Evolutionary conservation across 2,329 filamentous ascomycete species (phyloP).

Genomic region (Xylariales sp.): DNA sequence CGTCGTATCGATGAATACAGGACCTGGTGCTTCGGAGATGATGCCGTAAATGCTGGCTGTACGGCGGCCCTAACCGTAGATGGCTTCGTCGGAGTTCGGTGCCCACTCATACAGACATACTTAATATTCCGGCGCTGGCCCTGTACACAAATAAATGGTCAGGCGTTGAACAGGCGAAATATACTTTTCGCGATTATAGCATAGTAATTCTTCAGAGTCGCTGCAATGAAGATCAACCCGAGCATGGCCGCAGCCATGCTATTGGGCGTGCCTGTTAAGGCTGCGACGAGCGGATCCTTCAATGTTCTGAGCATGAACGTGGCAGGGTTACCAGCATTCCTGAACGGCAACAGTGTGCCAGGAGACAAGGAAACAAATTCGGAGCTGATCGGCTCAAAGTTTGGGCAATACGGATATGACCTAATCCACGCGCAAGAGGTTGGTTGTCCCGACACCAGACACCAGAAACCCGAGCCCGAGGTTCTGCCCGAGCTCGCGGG

Average conservation of each 20-base stretch:
- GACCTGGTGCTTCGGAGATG: slow-evolving; percentile 10
- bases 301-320: slow-evolving; percentile 50
- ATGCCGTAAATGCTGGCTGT: slow-evolving; percentile 9
- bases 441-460: slow-evolving; percentile 26
- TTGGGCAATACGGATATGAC: slow-evolving; percentile 68
- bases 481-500: slow-evolving; percentile 33
- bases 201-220: neutral
- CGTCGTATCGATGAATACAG: slow-evolving; percentile 11
- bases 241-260: slow-evolving; percentile 9
- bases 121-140: neutral
- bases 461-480: neutral
- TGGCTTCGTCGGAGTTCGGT: slow-evolving; percentile 19
- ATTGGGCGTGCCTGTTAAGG: slow-evolving; percentile 22
- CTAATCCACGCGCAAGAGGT: slow-evolving; percentile 74
- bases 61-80: slow-evolving; percentile 24
- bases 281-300: slow-evolving; percentile 47
- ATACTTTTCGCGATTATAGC: neutral
- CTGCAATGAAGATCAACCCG: slow-evolving; percentile 19
- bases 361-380: slow-evolving; percentile 72
- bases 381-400: slow-evolving; percentile 64
- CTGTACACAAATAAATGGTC: neutral
- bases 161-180: neutral
- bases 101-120: slow-evolving; percentile 21
- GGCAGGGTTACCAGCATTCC: slow-evolving; percentile 51
- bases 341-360: slow-evolving; percentile 70